Base-by-base conservation (phyloP, 768 basidiomycete species). In the Pleurotus ostreatus region DNA sequence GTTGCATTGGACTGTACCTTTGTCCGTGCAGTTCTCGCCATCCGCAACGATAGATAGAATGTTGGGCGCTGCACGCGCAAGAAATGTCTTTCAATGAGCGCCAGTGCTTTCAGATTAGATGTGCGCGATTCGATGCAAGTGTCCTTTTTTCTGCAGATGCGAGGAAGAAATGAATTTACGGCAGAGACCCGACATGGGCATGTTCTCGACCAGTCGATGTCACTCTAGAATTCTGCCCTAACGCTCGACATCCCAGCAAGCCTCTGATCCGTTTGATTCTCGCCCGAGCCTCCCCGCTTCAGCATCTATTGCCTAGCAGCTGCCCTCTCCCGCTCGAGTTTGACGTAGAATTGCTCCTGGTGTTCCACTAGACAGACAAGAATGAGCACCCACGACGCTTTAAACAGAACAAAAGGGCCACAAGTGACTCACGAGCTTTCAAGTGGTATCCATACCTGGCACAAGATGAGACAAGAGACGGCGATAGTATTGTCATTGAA, bases 341-440 rank as follows among this genome's bases (percentile, higher is more conserved):
- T 91, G 66, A 93, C 73, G 75, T 96, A 96, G 74, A 79, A 94
- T 63, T 81, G 84, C 74, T 95, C 94, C 68, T 91, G 89, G 56
- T 77, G 80, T 65, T 87, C 86, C 57, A 93, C 93, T 96, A 65
- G 16, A 58, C 52, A n/a, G 30, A 30, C 30, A 11, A 30, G 30
- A 11, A 11, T 30, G 11, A 30, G 30, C 30, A 8, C 8, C 11
- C 30, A 11, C 30, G 30, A 1, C 30, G 30, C 30, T 11, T 3
- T 11, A 7, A 30, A 11, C 11, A 30, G 30, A 34, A 34, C 30
- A 34, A 34, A 34, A 30, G 30, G 30, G 11, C 8, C 30, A 34
- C 30, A 34, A 9, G 11, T 22, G 34, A 80, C 92, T 78, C 69
- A 93, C 92, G 75, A 62, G 68, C 55, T 71, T 86, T 87, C 66